Conservation (phyloP, 2,329 filamentous ascomycete genomes). For the Pestalotiopsis sp. region DNA sequence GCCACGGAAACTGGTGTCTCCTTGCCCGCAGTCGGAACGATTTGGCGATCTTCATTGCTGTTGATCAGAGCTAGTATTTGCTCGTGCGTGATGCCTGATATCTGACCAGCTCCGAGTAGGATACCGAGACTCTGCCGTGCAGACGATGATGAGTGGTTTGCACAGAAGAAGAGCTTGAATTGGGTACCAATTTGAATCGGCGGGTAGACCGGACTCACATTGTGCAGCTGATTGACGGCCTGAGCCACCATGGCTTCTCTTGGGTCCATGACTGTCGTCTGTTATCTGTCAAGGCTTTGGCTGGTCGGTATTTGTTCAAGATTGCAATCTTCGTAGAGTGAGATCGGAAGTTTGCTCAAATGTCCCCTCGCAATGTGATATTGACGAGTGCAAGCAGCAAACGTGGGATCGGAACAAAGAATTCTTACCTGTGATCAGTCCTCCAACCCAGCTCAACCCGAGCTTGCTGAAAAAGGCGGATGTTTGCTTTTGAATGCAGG, state of each 20-base stretch:
- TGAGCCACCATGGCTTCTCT: not conserved
- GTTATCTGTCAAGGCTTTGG: too few species aligned
- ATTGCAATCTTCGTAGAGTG: too few species aligned
- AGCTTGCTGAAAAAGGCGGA: too few species aligned
- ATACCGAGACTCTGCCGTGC: slow-evolving; percentile 30
- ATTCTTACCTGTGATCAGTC: too few species aligned
- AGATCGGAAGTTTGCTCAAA: too few species aligned
- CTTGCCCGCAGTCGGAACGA: not conserved
- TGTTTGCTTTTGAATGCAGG: too few species aligned
- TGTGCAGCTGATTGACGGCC: not conserved
- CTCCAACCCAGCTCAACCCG: too few species aligned
- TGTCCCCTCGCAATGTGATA: too few species aligned
- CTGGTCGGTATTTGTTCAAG: too few species aligned
- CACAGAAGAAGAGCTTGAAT: not conserved
- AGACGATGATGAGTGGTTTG: not conserved
- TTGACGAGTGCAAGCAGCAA: too few species aligned
- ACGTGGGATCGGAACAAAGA: too few species aligned
- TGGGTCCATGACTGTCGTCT: not conserved
- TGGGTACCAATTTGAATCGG: too few species aligned
- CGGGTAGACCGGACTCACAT: not conserved
- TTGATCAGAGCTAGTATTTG: slow-evolving; percentile 22
- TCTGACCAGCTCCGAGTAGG: slow-evolving; percentile 22
- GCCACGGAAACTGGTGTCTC: not conserved
- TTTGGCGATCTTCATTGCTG: slow-evolving; percentile 8
- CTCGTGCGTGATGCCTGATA: slow-evolving; percentile 21